Conservation (phyloP, 2,329 filamentous ascomycete genomes). For the Phoma sp. region DNA sequence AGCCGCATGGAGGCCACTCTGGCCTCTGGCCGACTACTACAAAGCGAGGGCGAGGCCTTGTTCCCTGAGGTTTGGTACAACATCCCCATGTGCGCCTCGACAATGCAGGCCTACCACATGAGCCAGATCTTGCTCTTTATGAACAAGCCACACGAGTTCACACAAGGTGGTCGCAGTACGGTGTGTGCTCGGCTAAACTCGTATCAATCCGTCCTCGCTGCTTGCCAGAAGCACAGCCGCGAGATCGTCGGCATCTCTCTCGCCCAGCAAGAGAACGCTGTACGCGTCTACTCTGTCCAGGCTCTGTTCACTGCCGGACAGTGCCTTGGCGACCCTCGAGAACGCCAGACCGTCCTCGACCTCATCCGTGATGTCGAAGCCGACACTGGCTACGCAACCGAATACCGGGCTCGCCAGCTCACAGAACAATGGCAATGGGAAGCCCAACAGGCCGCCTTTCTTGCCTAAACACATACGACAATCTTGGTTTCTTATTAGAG, state of each 20-base stretch:
- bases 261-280: constrained; percentile 60
- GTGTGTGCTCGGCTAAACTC: constrained; percentile 61
- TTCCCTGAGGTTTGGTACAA: constrained; percentile 68
- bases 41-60: constrained; percentile 44
- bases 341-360: constrained; percentile 61
- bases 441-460: constrained; percentile 31
- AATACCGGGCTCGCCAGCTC: constrained; percentile 64
- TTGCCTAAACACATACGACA: constrained; percentile 17
- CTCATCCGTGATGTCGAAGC: constrained; percentile 64
- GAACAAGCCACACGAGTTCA: constrained; percentile 64
- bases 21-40: constrained; percentile 28
- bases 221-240: constrained; percentile 63
- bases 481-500: not conserved
- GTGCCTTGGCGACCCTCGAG: constrained; percentile 61
- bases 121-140: constrained; percentile 66
- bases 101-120: constrained; percentile 71
- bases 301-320: constrained; percentile 68
- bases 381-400: constrained; percentile 69
- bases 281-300: constrained; percentile 64
- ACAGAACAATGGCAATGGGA: constrained; percentile 54
- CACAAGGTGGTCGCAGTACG: constrained; percentile 56
- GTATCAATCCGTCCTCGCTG: constrained; percentile 62
- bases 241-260: constrained; percentile 68
- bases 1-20: constrained; percentile 54
- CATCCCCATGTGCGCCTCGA: constrained; percentile 67